Conservation (phyloP, 352 stramenopile species). For the Phytophthora parvispora region DNA sequence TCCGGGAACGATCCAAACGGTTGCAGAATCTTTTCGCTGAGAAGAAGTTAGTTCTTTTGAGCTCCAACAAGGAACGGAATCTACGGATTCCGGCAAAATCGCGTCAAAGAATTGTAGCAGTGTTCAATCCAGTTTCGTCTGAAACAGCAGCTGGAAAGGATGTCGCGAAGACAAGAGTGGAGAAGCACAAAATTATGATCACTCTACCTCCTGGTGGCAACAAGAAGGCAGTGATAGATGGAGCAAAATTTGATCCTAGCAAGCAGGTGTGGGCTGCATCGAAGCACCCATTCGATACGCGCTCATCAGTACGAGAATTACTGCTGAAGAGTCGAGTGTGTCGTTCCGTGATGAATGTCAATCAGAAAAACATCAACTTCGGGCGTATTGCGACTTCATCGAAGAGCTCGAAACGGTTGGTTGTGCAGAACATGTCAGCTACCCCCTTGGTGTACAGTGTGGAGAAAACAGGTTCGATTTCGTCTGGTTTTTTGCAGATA, state of each 20-base stretch:
- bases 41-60: slow-evolving; percentile 76
- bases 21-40: slow-evolving; percentile 75
- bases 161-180: slow-evolving; percentile 71
- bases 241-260: slow-evolving; percentile 62
- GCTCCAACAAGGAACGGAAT: slow-evolving; percentile 79
- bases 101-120: slow-evolving; percentile 78
- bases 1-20: slow-evolving; percentile 76
- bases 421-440: slow-evolving; percentile 91
- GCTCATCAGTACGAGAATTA: slow-evolving; percentile 83
- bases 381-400: slow-evolving; percentile 87
- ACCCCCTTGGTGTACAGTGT: slow-evolving; percentile 89
- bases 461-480: slow-evolving; percentile 93
- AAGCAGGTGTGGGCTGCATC: slow-evolving; percentile 74
- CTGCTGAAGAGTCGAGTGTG: slow-evolving; percentile 88
- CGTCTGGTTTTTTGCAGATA: slow-evolving; percentile 90
- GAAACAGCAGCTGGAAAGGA: slow-evolving; percentile 44
- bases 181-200: slow-evolving; percentile 92
- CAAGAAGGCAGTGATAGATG: slow-evolving; percentile 81
- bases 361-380: slow-evolving; percentile 95
- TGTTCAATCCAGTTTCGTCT: slow-evolving; percentile 73
- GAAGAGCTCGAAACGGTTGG: slow-evolving; percentile 87
- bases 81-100: slow-evolving; percentile 84
- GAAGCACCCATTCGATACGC: slow-evolving; percentile 87
- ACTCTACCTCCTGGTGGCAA: slow-evolving; percentile 88
- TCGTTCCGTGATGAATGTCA: slow-evolving; percentile 91